phyloP scores from a whole-genome alignment of 2,329 filamentous ascomycete species.

The Sphaceloma murrayae region DNA sequence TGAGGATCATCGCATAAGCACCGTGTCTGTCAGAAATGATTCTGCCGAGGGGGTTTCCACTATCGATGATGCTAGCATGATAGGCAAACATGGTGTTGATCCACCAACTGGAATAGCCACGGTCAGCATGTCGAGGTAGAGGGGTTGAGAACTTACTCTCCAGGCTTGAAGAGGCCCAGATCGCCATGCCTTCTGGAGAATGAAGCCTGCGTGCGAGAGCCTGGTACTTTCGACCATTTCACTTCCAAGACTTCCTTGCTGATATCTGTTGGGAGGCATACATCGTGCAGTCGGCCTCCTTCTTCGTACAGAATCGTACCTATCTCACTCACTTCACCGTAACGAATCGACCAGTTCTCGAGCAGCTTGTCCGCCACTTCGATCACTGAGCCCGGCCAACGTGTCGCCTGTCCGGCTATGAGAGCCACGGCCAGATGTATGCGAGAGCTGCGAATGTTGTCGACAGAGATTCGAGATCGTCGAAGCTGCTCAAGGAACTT shows the following conservation, averaged over 20 bases:
- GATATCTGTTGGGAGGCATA: conserved; percentile 32
- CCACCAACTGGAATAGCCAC: conserved; percentile 40
- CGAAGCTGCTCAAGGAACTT: conserved; percentile 30
- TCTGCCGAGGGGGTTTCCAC: conserved; percentile 33
- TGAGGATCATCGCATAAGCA: conserved; percentile 39
- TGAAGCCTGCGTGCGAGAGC: conserved; percentile 27
- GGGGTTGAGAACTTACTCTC: conserved; percentile 31
- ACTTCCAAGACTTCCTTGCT: conserved; percentile 30
- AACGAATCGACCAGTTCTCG: conserved; percentile 31
- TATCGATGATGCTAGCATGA: conserved; percentile 40
- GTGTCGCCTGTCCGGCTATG: conserved; percentile 36
- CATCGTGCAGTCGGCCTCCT: conserved; percentile 36
- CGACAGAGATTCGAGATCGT: conserved; percentile 25
- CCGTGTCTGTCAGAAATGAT: conserved; percentile 35
- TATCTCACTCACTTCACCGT: conserved; percentile 32
- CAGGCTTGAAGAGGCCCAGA: conserved; percentile 40
- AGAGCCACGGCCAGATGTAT: conserved; percentile 39
- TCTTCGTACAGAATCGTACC: conserved; percentile 35
- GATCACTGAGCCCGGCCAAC: conserved; percentile 38
- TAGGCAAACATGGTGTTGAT: conserved; percentile 40
- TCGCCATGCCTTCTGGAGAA: conserved; percentile 30
- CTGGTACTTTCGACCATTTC: conserved; percentile 27
- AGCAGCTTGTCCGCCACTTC: conserved; percentile 38
- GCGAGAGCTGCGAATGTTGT: conserved; percentile 34
- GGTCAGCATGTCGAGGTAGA: neutral